These are phyloP conservation scores for Leccinum colubrinum DNA, from an alignment of 1,284 basidiomycete species.

Conservation along the genomic window DNA sequence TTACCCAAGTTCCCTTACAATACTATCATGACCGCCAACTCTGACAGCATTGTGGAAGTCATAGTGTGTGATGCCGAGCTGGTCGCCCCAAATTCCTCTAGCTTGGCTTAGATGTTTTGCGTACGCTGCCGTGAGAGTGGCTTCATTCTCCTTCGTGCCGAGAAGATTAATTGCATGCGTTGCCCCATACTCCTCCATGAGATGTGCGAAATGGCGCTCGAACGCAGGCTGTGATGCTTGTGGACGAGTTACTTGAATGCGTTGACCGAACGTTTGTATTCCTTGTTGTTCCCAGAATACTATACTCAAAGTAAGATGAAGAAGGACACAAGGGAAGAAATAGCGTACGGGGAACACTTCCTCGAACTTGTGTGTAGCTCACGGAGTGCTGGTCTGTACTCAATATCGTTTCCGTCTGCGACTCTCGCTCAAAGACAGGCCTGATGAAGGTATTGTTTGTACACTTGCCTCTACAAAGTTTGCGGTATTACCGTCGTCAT, in stretches of 20 bases:
- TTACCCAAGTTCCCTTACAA: slow-evolving; percentile 73
- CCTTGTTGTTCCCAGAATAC: slow-evolving; percentile 99
- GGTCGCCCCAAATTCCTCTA: slow-evolving; percentile 53
- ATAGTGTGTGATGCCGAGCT: slow-evolving; percentile 79
- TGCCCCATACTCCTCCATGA: slow-evolving; percentile 80
- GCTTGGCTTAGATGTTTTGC: slow-evolving; percentile 70
- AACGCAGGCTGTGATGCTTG: slow-evolving; percentile 96
- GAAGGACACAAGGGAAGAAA: slow-evolving; percentile 14
- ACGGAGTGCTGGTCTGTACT: slow-evolving; percentile 81
- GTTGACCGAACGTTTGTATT: slow-evolving; percentile 85
- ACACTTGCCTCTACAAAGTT: slow-evolving; percentile 90
- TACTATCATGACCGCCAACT: slow-evolving; percentile 86
- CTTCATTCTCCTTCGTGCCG: slow-evolving; percentile 90
- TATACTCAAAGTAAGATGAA: slow-evolving; percentile 32
- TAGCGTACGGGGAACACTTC: slow-evolving; percentile 85
- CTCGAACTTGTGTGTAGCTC: slow-evolving; percentile 92
- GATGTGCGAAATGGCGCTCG: slow-evolving; percentile 87
- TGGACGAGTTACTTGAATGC: slow-evolving; percentile 92
- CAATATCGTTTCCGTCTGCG: slow-evolving; percentile 87
- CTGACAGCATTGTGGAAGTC: slow-evolving; percentile 91
- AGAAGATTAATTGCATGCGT: slow-evolving; percentile 88
- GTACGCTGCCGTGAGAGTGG: slow-evolving; percentile 82
- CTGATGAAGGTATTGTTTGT: slow-evolving; percentile 3
- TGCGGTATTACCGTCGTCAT: slow-evolving; percentile 96
- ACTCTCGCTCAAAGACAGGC: slow-evolving; percentile 10